Conservation (phyloP, 805 yeast genomes). For the Starmera amethionina region DNA sequence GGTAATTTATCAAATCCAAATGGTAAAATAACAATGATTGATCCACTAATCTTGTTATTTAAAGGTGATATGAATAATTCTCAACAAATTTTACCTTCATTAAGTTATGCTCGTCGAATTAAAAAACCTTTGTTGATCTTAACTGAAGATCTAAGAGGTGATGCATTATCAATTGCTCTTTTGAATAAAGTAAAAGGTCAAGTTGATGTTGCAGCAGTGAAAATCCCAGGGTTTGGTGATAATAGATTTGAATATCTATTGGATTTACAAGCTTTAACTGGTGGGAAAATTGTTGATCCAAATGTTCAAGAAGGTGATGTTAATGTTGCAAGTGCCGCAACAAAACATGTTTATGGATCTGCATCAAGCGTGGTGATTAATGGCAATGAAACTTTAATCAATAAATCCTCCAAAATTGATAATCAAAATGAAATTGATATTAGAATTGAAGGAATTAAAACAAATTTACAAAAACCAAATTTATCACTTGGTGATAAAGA, state of each 20-base stretch:
- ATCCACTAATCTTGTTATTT: constrained; percentile 78
- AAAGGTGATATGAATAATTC: constrained; percentile 90
- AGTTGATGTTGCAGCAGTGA: constrained; percentile 95
- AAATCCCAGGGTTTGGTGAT: constrained; percentile 99
- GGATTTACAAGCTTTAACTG: constrained; percentile 92
- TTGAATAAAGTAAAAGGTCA: constrained; percentile 97
- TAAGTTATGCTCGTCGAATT: constrained; percentile 86
- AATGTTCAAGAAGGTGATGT: constrained; percentile 87
- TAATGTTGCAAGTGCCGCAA: constrained; percentile 92
- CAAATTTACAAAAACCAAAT: constrained; percentile 14
- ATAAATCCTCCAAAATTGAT: constrained; percentile 78
- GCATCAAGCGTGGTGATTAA: constrained; percentile 90
- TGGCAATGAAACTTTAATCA: constrained; percentile 91
- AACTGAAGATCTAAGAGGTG: constrained; percentile 98
- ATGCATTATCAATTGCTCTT: constrained; percentile 97
- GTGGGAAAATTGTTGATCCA: constrained; percentile 75
- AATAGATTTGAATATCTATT: constrained; percentile 96
- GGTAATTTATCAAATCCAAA: constrained; percentile 87
- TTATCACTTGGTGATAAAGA: constrained; percentile 83
- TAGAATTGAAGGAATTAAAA: constrained; percentile 60
- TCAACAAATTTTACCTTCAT: constrained; percentile 86
- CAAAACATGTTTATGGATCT: constrained; percentile 80
- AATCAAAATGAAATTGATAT: constrained; percentile 72
- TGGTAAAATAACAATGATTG: constrained; percentile 94
- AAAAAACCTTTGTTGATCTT: constrained; percentile 91